Base-by-base conservation (phyloP, 148 eudicot genomes). In the Rhododendron molle region DNA sequence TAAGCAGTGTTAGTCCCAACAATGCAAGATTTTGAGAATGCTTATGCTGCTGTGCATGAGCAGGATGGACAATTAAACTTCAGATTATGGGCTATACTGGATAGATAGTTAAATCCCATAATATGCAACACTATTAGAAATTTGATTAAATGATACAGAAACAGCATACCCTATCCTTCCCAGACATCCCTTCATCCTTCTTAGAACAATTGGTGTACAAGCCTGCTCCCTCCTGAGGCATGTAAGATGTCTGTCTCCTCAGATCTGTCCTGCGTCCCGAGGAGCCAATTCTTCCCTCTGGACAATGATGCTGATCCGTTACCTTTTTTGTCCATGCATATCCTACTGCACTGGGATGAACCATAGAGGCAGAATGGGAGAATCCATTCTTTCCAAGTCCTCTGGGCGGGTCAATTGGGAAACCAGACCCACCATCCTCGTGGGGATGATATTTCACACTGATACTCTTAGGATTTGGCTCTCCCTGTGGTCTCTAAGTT, bases 301-400 rank as follows among this genome's bases (percentile, higher is more conserved):
- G 54, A 46, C 84, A 81, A n/a, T 73, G 40, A 60, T 80, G 83
- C 65, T 81, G 60, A 5, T 93, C 95, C 83, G 88, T 89, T 18
- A 69, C 87, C 81, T 88, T 92, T 71, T 84, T 88, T 60, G 84
- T 89, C 93, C 91, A 87, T 10, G 91, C 50, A 38, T 88, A 85
- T 81, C 87, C 92, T 20, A 20, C 87, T 52, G 94, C 93, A 86
- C 90, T 91, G 16, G 94, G 98, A 60, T 95, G 98, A 85, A 94
- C 85, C 93, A 90, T 89, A 28, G 98, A 89, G 46, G 82, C 88
- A n/a, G 93, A 90, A 73, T 92, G 94, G 46, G 92, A 23, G 49
- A 87, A 58, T 11, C 90, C 92, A 67, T 81, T 83, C 50, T 85
- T 88, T 49, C 58, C 50, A 32, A 40, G 47, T 60, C 81, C 87